These are phyloP conservation scores for Stemphylium lycopersici DNA, from an alignment of 2,329 filamentous ascomycete genomes.

Conservation along the genomic window DNA sequence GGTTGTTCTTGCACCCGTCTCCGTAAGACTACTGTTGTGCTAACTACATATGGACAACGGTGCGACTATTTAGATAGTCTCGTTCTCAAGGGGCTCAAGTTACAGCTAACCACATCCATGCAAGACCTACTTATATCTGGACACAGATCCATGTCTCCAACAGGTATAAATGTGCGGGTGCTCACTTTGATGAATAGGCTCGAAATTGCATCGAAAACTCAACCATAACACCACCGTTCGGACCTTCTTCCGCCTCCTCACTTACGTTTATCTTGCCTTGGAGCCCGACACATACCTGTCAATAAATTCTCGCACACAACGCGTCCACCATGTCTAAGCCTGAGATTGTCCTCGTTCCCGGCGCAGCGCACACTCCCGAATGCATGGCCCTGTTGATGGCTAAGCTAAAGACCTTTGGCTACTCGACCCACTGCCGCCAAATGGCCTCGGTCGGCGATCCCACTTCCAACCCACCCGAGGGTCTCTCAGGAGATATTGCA, in stretches of 20 bases:
- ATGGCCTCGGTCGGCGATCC: constrained; percentile 37
- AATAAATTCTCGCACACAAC: neutral
- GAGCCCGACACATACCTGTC: neutral
- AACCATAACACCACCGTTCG: too few relatives aligned
- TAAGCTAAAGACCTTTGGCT: constrained; percentile 40
- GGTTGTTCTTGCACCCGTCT: neutral
- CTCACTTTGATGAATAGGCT: too few relatives aligned
- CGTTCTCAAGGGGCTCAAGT: neutral
- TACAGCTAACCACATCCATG: neutral
- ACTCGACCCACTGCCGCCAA: constrained; percentile 34
- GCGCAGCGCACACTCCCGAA: constrained; percentile 46
- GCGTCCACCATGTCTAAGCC: constrained; percentile 35
- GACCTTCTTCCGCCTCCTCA: too few relatives aligned
- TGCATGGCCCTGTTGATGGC: constrained; percentile 32
- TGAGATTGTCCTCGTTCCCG: constrained; percentile 46
- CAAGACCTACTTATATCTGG: too few relatives aligned
- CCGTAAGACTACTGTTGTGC: neutral
- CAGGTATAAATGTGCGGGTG: too few relatives aligned
- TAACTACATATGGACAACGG: neutral
- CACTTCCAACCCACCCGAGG: constrained; percentile 30
- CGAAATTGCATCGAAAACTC: too few relatives aligned
- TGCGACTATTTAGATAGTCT: too few relatives aligned
- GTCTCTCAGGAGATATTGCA: constrained; percentile 44
- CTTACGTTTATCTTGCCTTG: neutral
- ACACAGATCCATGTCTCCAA: too few relatives aligned